A percentile compares a stretch with the other conserved stretches of the same genome.
Evolutionary conservation across 1,284 basidiomycete species (phyloP).

Genomic region (Sparassis latifolia): DNA sequence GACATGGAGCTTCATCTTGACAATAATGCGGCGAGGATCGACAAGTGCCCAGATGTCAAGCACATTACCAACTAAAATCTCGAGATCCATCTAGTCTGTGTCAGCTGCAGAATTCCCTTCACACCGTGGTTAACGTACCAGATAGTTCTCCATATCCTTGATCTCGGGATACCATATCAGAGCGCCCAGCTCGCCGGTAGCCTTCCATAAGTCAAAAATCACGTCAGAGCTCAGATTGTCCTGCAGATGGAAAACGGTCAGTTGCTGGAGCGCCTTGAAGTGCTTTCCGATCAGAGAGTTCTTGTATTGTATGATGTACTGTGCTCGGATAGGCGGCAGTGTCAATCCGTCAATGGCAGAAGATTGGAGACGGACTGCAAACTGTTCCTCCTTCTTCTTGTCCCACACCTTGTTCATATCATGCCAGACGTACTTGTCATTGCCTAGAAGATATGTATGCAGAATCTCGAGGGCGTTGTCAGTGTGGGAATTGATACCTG

Average conservation of each 20-base stretch:
- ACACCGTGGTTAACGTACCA: slow-evolving; percentile 15
- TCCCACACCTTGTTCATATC: neutral
- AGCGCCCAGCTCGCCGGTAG: slow-evolving; percentile 24
- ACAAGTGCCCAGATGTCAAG: slow-evolving; percentile 14
- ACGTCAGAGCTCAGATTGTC: slow-evolving; percentile 9
- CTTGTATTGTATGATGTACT: slow-evolving; percentile 19
- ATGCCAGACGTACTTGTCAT: slow-evolving; percentile 1
- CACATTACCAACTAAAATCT: slow-evolving; percentile 14
- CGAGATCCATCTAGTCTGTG: slow-evolving; percentile 8
- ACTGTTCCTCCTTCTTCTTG: slow-evolving; percentile 3
- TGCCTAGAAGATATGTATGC: neutral
- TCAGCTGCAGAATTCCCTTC: neutral
- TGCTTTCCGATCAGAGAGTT: slow-evolving; percentile 17
- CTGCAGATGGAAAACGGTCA: slow-evolving; percentile 14
- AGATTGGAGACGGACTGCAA: slow-evolving; percentile 7
- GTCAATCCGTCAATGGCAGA: slow-evolving; percentile 11
- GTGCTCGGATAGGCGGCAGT: slow-evolving; percentile 14
- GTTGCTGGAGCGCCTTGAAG: slow-evolving; percentile 16
- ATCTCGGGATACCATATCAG: slow-evolving; percentile 32
- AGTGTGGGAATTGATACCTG: neutral
- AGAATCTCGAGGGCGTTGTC: neutral
- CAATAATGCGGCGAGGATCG: slow-evolving; percentile 15
- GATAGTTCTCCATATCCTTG: slow-evolving; percentile 24
- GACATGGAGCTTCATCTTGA: slow-evolving; percentile 23
- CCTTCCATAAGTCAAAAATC: slow-evolving; percentile 17